Evolutionary conservation across 495 filamentous ascomycete genomes (phyloP), one percentile per base, ranked within the genome.

Genomic region (Haplographium delicatum): DNA sequence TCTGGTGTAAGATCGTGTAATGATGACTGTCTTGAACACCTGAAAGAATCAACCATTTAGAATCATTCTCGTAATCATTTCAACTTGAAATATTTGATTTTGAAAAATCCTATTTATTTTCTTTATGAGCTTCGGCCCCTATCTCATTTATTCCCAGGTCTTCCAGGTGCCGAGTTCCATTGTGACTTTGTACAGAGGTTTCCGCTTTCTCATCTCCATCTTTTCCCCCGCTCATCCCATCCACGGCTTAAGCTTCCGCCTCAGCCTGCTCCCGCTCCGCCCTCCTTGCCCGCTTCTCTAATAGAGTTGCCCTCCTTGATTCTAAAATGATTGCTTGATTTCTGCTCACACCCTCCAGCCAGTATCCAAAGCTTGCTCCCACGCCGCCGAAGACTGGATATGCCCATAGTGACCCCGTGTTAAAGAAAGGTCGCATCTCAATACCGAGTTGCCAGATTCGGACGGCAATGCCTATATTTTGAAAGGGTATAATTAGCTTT

Each of bases 381-480:
- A 87, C 77, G 51, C 74, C 79, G 22, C 79, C 89, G 66, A 90
- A 98, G 63, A 96, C 67, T 43, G 94, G 91, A 71, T 94, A 98
- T n/a, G 79, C 89, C 85, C 84, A 91, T 53, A 93, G 75, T 33
- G 84, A 81, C 63, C 81, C 73, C 50, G 72, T 76, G 66, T 79
- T 80, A 74, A 96, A 85, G 66, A 95, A 81, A 16, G 93, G 93
- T 49, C 93, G 91, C 91, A 95, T 94, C 72, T 98, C 91, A 62
- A 98, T 89, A 58, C 90, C 94, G 66, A 97, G 84, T 71, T 96
- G 91, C 89, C 88, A 96, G 67, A 89, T 71, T 57, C 91, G 89
- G 64, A 91, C 85, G 62, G 82, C 88, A 63, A 95, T 64, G 74
- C 93, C 93, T 98, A 51, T 19, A n/a, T n/a, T n/a, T n/a, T n/a